A percentile compares a stretch with the other conserved stretches of the same genome.
Evolutionary conservation across 768 basidiomycete species (phyloP).

Genomic region (Trametes cingulata): DNA sequence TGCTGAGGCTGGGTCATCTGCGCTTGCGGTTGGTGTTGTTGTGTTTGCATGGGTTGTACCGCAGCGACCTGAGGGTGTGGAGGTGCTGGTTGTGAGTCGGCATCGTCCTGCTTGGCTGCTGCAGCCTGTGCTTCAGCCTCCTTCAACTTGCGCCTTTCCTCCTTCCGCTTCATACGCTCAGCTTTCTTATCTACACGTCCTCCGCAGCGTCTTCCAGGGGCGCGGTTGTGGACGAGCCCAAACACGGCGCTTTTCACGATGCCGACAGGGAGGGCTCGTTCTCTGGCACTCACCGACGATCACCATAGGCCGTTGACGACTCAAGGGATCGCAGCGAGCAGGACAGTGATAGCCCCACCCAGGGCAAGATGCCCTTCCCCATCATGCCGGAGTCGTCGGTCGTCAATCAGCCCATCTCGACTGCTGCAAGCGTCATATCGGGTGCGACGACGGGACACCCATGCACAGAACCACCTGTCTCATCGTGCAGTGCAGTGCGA

Average conservation of each 20-base stretch:
- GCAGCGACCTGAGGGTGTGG: too few relatives aligned
- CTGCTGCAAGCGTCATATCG: slow-evolving; percentile 9
- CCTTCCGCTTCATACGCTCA: too few relatives aligned
- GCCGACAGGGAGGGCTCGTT: slow-evolving; percentile 6
- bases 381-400: slow-evolving; percentile 33
- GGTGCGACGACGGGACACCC: slow-evolving; percentile 26
- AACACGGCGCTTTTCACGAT: slow-evolving; percentile 7
- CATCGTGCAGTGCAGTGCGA: too few relatives aligned
- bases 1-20: too few relatives aligned
- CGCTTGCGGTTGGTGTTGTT: too few relatives aligned
- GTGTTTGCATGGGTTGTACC: too few relatives aligned
- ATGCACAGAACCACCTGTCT: slow-evolving; percentile 24
- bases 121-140: too few relatives aligned
- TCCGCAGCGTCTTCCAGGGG: too few relatives aligned
- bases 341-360: slow-evolving; percentile 12
- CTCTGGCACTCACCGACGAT: slow-evolving; percentile 23
- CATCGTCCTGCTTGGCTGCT: too few relatives aligned
- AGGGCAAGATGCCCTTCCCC: slow-evolving; percentile 27
- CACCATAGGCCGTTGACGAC: slow-evolving; percentile 31
- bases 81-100: too few relatives aligned
- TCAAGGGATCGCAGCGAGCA: slow-evolving; percentile 29
- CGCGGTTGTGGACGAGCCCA: slow-evolving; percentile 7
- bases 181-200: too few relatives aligned
- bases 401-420: slow-evolving; percentile 29
- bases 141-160: too few relatives aligned